Evolutionary conservation across 2,329 filamentous ascomycete species (phyloP), one percentile per base, ranked within the genome.

Genomic region (Fusarium sp.): DNA sequence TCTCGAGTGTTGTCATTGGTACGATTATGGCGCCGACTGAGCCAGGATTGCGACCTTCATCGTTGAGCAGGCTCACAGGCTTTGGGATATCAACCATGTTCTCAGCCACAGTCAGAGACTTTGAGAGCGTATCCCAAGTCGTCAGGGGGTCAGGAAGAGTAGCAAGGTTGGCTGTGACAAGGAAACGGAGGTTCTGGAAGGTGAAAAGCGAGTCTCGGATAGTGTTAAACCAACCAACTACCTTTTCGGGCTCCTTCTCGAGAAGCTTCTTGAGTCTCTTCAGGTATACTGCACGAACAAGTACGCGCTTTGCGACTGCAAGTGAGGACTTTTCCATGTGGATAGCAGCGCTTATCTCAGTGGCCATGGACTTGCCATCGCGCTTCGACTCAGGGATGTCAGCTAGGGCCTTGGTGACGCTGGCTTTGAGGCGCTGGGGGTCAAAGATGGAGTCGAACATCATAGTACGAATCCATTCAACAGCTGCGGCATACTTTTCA

Each of bases 311-410:
- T 4, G 94, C 92, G 45, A 93, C 91, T 27, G 90, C 83, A 54
- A 94, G 88, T 0, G 93, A 94, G 23, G 92, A 88, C 29, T 87
- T 86, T n/a, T 91, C 86, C 72, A 92, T 88, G 76, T 97, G 93
- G 21, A 96, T 87, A 79, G 95, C 93, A 64, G 90, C 87, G 71
- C 96, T 88, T 58, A 90, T 84, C 66, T 89, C 87, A 55, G 80
- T 81, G 6, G 87, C 82, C 88, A 90, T 90, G 40, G 82, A 82
- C 57, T 90, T 87, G 2, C 96, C 96, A 71, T 91, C 92, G 40
- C 96, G 92, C 83, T 98, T 99, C 51, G 90, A 85, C 75, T 97
- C 94, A 1, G 96, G 96, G 18, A 99, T 91, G 72, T 98, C 95
- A 4, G 94, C 94, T 18, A 97, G 84, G 43, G 96, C 88, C 78